phyloP scores from a whole-genome alignment of 2,329 filamentous ascomycete genomes.

The Elsinoe ampelina region DNA sequence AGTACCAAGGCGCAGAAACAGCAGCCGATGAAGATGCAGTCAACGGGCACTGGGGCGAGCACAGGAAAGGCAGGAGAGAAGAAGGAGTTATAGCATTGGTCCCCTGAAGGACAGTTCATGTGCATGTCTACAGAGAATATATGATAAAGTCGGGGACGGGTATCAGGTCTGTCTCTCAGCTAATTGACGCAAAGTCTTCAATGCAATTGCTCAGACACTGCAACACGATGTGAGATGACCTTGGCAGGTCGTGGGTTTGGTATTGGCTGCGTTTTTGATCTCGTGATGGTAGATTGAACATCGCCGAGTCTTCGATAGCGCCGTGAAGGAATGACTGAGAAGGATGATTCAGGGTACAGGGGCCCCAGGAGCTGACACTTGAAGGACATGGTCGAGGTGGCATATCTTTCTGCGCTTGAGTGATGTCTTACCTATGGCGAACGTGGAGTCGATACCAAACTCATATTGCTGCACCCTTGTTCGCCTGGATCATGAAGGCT shows the following conservation, averaged over 20 bases:
- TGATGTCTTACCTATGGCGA: too few species aligned
- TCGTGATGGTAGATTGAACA: conserved; percentile 60
- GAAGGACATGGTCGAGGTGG: too few species aligned
- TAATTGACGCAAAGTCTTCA: conserved; percentile 83
- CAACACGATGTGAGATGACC: conserved; percentile 88
- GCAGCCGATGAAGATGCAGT: conserved; percentile 19
- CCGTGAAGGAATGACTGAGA: conserved; percentile 32
- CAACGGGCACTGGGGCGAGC: conserved; percentile 2
- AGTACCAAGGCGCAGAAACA: conserved; percentile 20
- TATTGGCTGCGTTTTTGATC: conserved; percentile 85
- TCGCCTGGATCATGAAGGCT: too few species aligned
- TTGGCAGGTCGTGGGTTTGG: conserved; percentile 69
- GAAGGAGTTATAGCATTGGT: conserved; percentile 22
- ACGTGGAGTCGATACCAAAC: too few species aligned
- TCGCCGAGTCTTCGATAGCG: conserved; percentile 91
- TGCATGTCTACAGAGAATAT: background rate
- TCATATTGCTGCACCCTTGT: too few species aligned
- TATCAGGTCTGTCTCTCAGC: conserved; percentile 56
- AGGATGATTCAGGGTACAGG: too few species aligned
- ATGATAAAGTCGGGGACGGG: conserved; percentile 1
- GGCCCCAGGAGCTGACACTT: too few species aligned
- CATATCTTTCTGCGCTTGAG: too few species aligned
- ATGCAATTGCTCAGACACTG: conserved; percentile 65
- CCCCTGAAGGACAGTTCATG: background rate
- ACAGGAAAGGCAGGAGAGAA: conserved; percentile 16